These are phyloP conservation scores for Naganishia sp. DNA, from an alignment of 1,284 basidiomycete species.

Conservation along the genomic window DNA sequence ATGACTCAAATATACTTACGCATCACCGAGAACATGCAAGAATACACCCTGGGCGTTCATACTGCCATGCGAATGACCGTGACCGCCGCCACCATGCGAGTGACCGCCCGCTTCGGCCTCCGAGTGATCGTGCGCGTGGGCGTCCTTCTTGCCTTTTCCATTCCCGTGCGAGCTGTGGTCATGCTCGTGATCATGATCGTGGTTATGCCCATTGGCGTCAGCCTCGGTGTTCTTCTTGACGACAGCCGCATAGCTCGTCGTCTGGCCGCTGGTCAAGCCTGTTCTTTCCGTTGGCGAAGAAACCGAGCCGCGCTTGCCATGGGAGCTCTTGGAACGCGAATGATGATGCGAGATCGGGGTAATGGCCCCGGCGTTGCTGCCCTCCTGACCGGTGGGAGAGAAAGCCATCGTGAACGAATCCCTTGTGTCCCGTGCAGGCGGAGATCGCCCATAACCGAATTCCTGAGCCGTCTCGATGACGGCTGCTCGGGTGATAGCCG, in stretches of 20 bases:
- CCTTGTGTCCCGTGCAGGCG: constrained; percentile 29
- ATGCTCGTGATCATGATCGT: constrained; percentile 36
- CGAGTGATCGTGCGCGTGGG: constrained; percentile 35
- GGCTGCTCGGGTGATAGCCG: constrained; percentile 81
- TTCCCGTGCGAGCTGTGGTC: constrained; percentile 23
- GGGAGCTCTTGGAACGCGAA: constrained; percentile 21
- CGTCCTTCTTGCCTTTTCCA: constrained; percentile 6
- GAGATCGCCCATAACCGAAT: constrained; percentile 57
- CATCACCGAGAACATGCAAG: constrained; percentile 94
- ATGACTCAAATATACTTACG: constrained; percentile 53
- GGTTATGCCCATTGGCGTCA: constrained; percentile 38
- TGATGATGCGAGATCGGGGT: constrained; percentile 31
- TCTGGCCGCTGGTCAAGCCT: not conserved
- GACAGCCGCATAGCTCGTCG: constrained; percentile 13
- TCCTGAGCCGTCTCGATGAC: constrained; percentile 86
- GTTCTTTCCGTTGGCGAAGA: constrained; percentile 13
- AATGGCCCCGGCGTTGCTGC: not conserved
- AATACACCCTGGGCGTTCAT: constrained; percentile 99
- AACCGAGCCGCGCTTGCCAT: constrained; percentile 6
- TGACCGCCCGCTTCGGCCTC: constrained; percentile 38
- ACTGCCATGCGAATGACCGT: constrained; percentile 66
- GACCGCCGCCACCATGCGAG: constrained; percentile 36
- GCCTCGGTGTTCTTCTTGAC: constrained; percentile 31
- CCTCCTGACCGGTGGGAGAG: constrained; percentile 13
- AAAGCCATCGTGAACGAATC: constrained; percentile 24